These are phyloP conservation scores for Psilocybe cyanescens DNA, from an alignment of 768 basidiomycete species.

Conservation along the genomic window DNA sequence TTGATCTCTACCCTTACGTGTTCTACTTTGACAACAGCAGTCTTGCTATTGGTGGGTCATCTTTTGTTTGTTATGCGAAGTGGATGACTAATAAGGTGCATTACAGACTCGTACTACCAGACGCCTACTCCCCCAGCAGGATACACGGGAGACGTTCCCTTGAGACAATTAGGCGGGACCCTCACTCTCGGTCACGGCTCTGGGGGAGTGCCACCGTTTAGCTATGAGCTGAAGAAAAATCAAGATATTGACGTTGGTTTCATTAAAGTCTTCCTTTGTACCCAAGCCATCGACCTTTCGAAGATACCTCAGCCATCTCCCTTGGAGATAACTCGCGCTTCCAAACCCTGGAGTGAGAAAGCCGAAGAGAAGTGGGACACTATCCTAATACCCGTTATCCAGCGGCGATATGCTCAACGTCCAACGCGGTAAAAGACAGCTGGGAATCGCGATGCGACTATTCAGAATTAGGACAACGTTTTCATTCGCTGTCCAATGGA, in stretches of 20 bases:
- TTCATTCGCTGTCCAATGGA: too few species aligned
- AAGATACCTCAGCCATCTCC: neutral
- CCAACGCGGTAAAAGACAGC: too few species aligned
- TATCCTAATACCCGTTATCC: slow-evolving; percentile 10
- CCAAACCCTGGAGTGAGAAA: neutral
- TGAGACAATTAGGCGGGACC: slow-evolving; percentile 3
- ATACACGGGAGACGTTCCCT: neutral
- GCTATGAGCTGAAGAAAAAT: slow-evolving; percentile 1
- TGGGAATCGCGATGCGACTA: too few species aligned
- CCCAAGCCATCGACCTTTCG: slow-evolving; percentile 7
- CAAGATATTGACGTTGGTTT: slow-evolving; percentile 13
- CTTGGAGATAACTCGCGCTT: neutral
- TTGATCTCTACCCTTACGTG: slow-evolving; percentile 10
- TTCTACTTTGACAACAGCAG: slow-evolving; percentile 18
- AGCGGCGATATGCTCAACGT: neutral
- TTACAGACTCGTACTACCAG: neutral
- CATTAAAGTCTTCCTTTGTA: slow-evolving; percentile 14
- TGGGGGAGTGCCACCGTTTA: slow-evolving; percentile 5
- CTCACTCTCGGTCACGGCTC: slow-evolving; percentile 17
- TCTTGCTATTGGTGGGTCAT: slow-evolving; percentile 16
- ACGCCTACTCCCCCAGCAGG: neutral
- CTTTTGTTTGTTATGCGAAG: neutral
- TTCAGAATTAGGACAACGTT: too few species aligned
- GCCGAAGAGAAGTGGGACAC: slow-evolving; percentile 5
- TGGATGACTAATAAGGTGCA: neutral